Percentiles rank a stretch among this genome's conserved stretches.
Conservation (phyloP, 208 protist genomes). For the Leishmania major region DNA sequence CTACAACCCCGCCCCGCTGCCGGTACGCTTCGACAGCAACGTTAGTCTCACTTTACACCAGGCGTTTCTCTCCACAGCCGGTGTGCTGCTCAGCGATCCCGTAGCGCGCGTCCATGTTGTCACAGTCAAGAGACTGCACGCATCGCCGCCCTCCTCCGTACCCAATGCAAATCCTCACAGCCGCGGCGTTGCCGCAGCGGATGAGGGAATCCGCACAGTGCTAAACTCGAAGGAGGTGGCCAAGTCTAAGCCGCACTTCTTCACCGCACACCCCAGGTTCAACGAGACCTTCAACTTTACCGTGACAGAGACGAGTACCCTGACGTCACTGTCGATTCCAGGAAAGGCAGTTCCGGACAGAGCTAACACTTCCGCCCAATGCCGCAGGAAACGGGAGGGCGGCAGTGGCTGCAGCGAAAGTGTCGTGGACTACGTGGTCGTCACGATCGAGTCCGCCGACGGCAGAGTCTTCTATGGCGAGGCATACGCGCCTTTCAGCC, state of each 20-base stretch:
- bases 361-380: background rate
- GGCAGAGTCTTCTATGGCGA: conserved; percentile 51
- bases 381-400: conserved; percentile 7
- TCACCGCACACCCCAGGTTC: conserved; percentile 58
- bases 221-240: conserved; percentile 48
- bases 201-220: conserved; percentile 26
- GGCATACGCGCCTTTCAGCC: conserved; percentile 78
- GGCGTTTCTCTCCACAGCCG: conserved; percentile 73
- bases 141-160: background rate
- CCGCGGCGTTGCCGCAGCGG: background rate
- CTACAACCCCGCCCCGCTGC: conserved; percentile 34
- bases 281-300: conserved; percentile 53
- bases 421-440: conserved; percentile 56
- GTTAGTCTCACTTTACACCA: conserved; percentile 75
- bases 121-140: conserved; percentile 53
- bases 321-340: conserved; percentile 40
- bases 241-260: conserved; percentile 42
- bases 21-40: conserved; percentile 67
- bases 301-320: conserved; percentile 38
- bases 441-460: conserved; percentile 58
- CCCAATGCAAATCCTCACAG: background rate
- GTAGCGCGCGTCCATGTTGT: conserved; percentile 68
- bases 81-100: conserved; percentile 76
- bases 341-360: background rate
- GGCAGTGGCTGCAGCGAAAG: conserved; percentile 3